phyloP scores from a whole-genome alignment of 2,329 filamentous ascomycete species.

The Emmonsia crescens region DNA sequence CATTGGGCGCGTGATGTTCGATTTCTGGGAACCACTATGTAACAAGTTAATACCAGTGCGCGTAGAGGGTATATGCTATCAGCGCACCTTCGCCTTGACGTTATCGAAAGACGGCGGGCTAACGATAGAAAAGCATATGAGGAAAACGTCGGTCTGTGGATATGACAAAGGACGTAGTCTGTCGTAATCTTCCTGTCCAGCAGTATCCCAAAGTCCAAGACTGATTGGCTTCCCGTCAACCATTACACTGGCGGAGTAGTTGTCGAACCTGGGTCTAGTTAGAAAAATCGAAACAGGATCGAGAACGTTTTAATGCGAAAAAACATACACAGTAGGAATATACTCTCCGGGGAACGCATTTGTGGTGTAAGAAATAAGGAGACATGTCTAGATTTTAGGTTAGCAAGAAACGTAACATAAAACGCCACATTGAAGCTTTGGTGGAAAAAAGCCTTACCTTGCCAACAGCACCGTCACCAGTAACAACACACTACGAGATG shows the following conservation, averaged over 20 bases:
- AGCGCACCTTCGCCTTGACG: constrained; percentile 89
- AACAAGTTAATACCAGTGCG: constrained; percentile 1
- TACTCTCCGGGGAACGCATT: constrained; percentile 99
- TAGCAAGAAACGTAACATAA: constrained; percentile 5
- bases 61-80: neutral
- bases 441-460: constrained; percentile 55
- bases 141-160: constrained; percentile 94
- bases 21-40: constrained; percentile 94
- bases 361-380: constrained; percentile 97
- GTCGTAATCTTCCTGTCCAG: constrained; percentile 97
- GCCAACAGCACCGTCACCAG: constrained; percentile 96
- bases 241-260: constrained; percentile 98
- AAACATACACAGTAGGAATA: constrained; percentile 72
- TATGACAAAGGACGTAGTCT: constrained; percentile 89
- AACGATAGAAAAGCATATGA: constrained; percentile 98
- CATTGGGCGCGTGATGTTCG: constrained; percentile 87
- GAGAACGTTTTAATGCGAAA: neutral
- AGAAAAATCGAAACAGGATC: constrained; percentile 8
- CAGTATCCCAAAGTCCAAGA: constrained; percentile 95
- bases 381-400: constrained; percentile 64
- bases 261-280: constrained; percentile 64
- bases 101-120: constrained; percentile 97
- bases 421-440: neutral
- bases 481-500: constrained; percentile 74
- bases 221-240: constrained; percentile 97